Evolutionary conservation across 352 stramenopile genomes (phyloP), one percentile per base, ranked within the genome.

Genomic region (Phytopythium aichiense): DNA sequence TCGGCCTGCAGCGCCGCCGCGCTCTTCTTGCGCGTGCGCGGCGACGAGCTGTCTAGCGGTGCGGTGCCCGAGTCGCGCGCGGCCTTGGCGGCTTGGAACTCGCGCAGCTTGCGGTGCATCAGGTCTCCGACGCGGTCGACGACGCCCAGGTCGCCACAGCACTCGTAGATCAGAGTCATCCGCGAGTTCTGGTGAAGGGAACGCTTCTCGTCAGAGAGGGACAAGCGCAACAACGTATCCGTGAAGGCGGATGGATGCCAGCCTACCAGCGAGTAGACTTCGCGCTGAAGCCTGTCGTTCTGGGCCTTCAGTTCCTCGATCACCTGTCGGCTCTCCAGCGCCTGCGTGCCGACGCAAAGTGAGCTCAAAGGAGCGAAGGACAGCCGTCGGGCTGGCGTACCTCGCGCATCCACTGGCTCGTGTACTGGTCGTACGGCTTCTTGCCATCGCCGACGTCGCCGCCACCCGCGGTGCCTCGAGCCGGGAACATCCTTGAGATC

Each of bases 371-470:
- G 13, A 18, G 42, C 7, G 42, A 16, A 23, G 42, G 20, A 15
- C 7, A 49, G 7, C 20, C 5, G 5, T 1, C 20, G 5, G 2
- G n/a, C 42, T 5, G 52, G 2, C 65, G 31, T 33, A 89, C 79
- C 65, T 89, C 80, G 11, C 76, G 76, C 80, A 89, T 88, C 80
- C 80, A 89, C 55, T 89, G 80, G 51, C 67, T 76, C n/a, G 65
- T 54, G 25, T 65, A 63, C 43, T 68, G 68, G 48, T 89, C 76
- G 65, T 76, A 88, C 48, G 23, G 48, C 48, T 80, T 80, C 57
- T 76, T 82, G 9, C 56, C 25, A 63, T 85, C 74, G 5, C 28
- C 22, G 16, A 58, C 55, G 55, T 49, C 66, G 18, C 64, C 63
- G 22, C 55, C 71, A 2, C 53, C 20, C 0, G 30, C 51, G 0